Percentiles rank a stretch among this genome's conserved stretches.
Evolutionary conservation across 139 green algal genomes (phyloP).

Genomic region (Chlorella ohadii): DNA sequence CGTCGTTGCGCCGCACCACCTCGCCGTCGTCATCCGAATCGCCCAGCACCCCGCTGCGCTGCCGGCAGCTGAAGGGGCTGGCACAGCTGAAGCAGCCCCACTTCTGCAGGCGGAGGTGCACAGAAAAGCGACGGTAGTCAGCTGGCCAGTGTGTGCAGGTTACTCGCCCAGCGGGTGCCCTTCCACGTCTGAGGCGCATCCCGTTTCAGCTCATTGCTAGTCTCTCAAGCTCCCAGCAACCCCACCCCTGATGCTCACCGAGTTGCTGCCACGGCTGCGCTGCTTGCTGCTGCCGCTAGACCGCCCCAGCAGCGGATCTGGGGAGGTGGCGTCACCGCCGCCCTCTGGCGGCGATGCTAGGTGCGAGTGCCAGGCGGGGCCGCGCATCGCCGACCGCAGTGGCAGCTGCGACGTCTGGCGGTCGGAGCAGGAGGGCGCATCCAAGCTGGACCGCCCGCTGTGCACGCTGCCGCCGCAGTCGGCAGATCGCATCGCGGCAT

Average conservation of each 20-base stretch:
- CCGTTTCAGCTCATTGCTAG: too few relatives aligned
- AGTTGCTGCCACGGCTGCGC: background rate
- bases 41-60: background rate
- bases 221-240: too few relatives aligned
- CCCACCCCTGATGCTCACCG: background rate
- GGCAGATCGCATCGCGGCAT: background rate
- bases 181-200: background rate
- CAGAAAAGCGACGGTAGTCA: background rate
- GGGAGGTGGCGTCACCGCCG: background rate
- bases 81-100: conserved; percentile 30
- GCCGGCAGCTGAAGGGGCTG: conserved; percentile 31
- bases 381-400: conserved; percentile 11
- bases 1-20: conserved; percentile 21
- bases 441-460: conserved; percentile 25
- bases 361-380: conserved; percentile 11
- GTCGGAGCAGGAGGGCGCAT: conserved; percentile 26
- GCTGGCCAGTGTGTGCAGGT: background rate
- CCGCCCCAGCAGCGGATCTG: conserved; percentile 1
- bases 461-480: background rate
- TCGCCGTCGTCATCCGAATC: background rate
- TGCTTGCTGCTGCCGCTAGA: background rate
- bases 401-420: conserved; percentile 21
- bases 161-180: background rate
- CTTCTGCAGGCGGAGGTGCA: background rate
- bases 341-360: background rate